Evolutionary conservation across 148 eudicot genomes (phyloP).

Genomic region (Tetragonia tetragonoides): DNA sequence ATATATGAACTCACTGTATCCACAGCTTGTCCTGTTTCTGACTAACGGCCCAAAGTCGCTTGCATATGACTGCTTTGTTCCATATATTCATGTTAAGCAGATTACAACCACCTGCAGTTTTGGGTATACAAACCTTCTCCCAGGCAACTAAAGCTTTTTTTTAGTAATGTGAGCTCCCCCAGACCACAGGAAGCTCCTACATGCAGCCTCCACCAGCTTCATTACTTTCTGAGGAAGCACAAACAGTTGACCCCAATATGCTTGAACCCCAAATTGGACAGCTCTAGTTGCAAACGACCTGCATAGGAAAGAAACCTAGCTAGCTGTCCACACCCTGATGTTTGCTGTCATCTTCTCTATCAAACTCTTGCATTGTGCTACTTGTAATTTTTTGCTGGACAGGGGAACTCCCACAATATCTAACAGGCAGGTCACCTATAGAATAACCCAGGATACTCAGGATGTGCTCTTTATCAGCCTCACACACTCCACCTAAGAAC

Average conservation of each 20-base stretch:
- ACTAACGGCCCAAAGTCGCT: not conserved
- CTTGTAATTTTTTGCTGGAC: not conserved
- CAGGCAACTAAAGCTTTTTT: not conserved
- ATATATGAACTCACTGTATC: not conserved
- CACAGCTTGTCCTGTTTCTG: not conserved
- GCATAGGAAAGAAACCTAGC: not conserved
- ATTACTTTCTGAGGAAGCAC: not conserved
- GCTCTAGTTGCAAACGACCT: not conserved
- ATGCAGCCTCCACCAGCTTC: not conserved
- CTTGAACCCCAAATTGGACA: not conserved
- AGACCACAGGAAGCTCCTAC: not conserved
- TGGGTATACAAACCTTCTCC: not conserved
- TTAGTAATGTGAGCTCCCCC: not conserved
- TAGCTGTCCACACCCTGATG: not conserved
- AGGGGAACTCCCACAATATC: not conserved
- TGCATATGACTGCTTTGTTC: not conserved
- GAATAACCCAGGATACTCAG: too few relatives aligned
- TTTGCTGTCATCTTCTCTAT: not conserved
- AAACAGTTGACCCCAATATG: not conserved
- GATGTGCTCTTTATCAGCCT: not conserved
- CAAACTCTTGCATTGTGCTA: not conserved
- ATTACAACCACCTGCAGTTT: not conserved
- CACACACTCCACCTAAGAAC: not conserved
- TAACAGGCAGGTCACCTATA: not conserved
- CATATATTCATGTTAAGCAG: not conserved